Percentiles rank a stretch among this genome's conserved stretches.
These are phyloP conservation scores for Saccharomyces kudriavzevii DNA, from an alignment of 805 yeast genomes.

Conservation along the genomic window DNA sequence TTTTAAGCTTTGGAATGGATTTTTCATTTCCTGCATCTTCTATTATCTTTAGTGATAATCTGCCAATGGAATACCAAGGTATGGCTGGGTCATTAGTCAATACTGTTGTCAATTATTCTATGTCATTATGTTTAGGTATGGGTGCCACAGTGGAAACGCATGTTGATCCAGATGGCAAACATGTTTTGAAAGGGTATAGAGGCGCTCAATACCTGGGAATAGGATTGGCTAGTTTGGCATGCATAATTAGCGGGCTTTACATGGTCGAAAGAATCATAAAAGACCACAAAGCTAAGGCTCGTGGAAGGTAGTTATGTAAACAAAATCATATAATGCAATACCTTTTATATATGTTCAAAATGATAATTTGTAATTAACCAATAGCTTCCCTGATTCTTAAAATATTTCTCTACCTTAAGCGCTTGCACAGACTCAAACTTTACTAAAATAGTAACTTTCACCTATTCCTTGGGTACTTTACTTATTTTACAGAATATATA, in stretches of 20 bases:
- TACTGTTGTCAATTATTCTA: constrained; percentile 65
- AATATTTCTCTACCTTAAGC: no score
- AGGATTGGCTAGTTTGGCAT: constrained; percentile 40
- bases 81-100: constrained; percentile 69
- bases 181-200: constrained; percentile 40
- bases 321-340: no score
- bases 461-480: neutral
- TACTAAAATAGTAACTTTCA: neutral
- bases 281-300: neutral
- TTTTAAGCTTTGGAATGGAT: constrained; percentile 70
- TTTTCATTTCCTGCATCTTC: constrained; percentile 70
- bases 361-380: neutral
- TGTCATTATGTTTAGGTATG: constrained; percentile 60
- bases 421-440: neutral
- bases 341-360: no score
- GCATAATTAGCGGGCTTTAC: constrained; percentile 9
- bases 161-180: constrained; percentile 22
- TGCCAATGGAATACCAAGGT: constrained; percentile 63
- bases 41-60: constrained; percentile 46
- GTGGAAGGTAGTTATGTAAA: no score
- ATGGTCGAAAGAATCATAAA: constrained; percentile 2
- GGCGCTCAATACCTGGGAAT: constrained; percentile 53
- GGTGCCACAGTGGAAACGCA: constrained; percentile 58
- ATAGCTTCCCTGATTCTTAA: neutral
- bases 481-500: neutral